Conservation (phyloP, 2,329 filamentous ascomycete genomes). For the Pseudogymnoascus sp. region DNA sequence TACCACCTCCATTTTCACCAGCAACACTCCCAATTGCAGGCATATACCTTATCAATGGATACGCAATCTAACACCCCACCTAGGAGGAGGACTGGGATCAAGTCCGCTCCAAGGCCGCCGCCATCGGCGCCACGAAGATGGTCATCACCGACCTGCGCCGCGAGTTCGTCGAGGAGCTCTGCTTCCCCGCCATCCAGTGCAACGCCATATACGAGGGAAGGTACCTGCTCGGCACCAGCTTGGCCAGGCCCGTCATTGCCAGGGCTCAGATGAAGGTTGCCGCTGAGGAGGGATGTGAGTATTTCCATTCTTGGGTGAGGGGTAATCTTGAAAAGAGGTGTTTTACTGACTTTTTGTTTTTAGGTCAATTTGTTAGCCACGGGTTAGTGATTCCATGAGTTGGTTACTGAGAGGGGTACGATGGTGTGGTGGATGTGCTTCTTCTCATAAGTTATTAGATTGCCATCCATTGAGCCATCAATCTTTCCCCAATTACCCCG, state of each 20-base stretch:
- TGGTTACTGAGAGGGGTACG: background rate
- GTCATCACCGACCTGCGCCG: conserved; percentile 56
- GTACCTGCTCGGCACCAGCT: conserved; percentile 54
- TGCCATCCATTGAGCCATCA: conserved; percentile 7
- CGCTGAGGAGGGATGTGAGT: conserved; percentile 51
- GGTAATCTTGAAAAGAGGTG: background rate
- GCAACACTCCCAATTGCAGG: conserved; percentile 9
- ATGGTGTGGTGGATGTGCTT: background rate
- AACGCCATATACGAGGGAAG: conserved; percentile 63
- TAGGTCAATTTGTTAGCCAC: conserved; percentile 6
- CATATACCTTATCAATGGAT: background rate
- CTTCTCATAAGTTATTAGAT: background rate
- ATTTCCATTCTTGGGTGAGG: conserved; percentile 8
- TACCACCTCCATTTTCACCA: background rate
- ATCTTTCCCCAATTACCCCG: background rate
- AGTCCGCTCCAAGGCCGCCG: conserved; percentile 62
- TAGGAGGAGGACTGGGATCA: conserved; percentile 38
- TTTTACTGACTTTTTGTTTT: background rate
- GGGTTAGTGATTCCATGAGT: background rate
- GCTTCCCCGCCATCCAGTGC: conserved; percentile 72
- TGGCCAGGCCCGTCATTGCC: conserved; percentile 65
- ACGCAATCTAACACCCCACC: background rate
- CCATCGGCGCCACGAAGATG: conserved; percentile 31
- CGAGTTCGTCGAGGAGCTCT: conserved; percentile 74
- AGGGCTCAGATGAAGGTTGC: conserved; percentile 58